Evolutionary conservation across 495 filamentous ascomycete species (phyloP).

Genomic region (Aspergillus ostianus): DNA sequence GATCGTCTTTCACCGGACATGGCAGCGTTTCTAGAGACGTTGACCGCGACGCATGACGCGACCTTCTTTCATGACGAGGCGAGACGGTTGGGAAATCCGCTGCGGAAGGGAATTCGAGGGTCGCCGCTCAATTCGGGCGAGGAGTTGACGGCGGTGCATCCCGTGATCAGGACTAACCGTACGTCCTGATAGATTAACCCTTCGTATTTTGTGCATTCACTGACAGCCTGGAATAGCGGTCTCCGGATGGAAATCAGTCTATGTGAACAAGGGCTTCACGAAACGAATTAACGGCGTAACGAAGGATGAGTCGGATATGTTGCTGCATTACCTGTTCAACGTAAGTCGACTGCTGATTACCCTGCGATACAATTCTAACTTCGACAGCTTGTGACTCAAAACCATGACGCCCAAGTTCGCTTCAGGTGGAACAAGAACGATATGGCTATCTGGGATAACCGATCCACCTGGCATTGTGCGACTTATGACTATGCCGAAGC

Average conservation of each 20-base stretch:
- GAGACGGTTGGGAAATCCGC: constrained; percentile 23
- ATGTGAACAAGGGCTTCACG: constrained; percentile 61
- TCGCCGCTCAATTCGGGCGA: constrained; percentile 62
- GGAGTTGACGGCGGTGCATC: constrained; percentile 61
- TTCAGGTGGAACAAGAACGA: constrained; percentile 61
- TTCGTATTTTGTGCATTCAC: neutral
- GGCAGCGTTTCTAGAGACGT: constrained; percentile 60
- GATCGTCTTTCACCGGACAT: constrained; percentile 66
- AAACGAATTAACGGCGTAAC: constrained; percentile 60
- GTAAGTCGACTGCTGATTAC: constrained; percentile 42
- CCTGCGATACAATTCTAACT: no score
- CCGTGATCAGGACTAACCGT: constrained; percentile 71
- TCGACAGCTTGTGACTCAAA: constrained; percentile 56
- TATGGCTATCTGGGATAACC: constrained; percentile 77
- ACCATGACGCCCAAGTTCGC: constrained; percentile 74
- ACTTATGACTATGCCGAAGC: constrained; percentile 60
- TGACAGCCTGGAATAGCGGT: constrained; percentile 41
- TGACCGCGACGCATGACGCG: constrained; percentile 61
- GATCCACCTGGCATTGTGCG: constrained; percentile 65
- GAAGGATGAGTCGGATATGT: constrained; percentile 32
- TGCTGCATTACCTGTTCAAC: constrained; percentile 41
- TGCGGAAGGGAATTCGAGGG: constrained; percentile 24
- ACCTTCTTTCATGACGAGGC: constrained; percentile 49
- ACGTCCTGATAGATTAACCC: constrained; percentile 25
- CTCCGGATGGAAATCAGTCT: constrained; percentile 75